phyloP scores from a whole-genome alignment of 2,329 filamentous ascomycete genomes.

The Grosmannia huntii region DNA sequence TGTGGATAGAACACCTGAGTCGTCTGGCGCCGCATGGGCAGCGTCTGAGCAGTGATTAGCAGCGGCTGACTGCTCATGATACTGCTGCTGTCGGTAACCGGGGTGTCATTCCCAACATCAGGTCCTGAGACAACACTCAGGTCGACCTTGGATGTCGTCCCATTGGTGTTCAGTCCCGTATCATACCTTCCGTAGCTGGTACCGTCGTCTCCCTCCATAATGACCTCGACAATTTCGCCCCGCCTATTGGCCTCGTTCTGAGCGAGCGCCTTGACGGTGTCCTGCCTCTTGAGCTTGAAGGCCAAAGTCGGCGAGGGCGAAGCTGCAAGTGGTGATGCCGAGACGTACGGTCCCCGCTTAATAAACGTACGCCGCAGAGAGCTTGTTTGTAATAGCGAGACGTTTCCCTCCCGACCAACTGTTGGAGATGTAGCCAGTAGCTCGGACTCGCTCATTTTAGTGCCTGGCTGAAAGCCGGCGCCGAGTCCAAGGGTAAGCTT shows the following conservation, averaged over 20 bases:
- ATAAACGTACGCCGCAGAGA: constrained; percentile 10
- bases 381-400: not conserved
- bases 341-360: not conserved
- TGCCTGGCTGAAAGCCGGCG: constrained; percentile 34
- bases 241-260: constrained; percentile 47
- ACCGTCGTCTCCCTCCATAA: constrained; percentile 26
- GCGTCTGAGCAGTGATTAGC: not conserved
- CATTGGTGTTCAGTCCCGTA: constrained; percentile 24
- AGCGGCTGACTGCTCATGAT: constrained; percentile 5
- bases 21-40: constrained; percentile 21
- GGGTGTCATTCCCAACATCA: constrained; percentile 1
- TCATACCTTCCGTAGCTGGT: constrained; percentile 1
- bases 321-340: constrained; percentile 4
- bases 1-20: constrained; percentile 46
- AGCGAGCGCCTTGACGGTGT: constrained; percentile 35
- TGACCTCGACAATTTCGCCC: constrained; percentile 47
- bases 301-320: not conserved
- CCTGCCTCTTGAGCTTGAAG: constrained; percentile 9
- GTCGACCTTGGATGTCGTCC: constrained; percentile 28
- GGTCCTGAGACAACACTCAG: constrained; percentile 38
- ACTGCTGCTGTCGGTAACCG: constrained; percentile 2
- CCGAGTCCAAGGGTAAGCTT: constrained; percentile 46
- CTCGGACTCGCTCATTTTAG: constrained; percentile 35
- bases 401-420: not conserved
- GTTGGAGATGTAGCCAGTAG: constrained; percentile 26